These are phyloP conservation scores for Candida orba DNA, from an alignment of 805 yeast species.

Conservation along the genomic window DNA sequence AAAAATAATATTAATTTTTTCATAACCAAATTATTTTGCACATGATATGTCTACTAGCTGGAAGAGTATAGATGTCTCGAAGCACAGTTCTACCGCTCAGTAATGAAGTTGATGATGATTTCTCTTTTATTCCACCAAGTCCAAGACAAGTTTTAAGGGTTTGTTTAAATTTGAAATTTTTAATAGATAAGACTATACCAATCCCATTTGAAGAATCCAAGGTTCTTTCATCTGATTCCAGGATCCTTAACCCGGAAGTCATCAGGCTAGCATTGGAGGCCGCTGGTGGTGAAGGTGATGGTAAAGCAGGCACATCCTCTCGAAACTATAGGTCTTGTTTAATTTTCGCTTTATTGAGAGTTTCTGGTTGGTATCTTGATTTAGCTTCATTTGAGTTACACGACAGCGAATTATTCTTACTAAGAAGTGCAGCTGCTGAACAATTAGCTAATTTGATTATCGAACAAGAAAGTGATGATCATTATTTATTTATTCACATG, in stretches of 20 bases:
- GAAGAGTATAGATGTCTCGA: too few species aligned
- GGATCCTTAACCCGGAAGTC: slow-evolving; percentile 51
- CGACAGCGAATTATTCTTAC: slow-evolving; percentile 54
- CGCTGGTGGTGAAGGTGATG: slow-evolving; percentile 73
- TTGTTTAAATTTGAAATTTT: slow-evolving; percentile 62
- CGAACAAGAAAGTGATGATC: slow-evolving; percentile 47
- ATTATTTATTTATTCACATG: slow-evolving; percentile 64
- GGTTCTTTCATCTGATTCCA: slow-evolving; percentile 49
- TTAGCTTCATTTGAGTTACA: slow-evolving; percentile 53
- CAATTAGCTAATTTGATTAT: slow-evolving; percentile 63
- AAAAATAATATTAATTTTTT: too few species aligned
- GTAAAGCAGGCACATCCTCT: slow-evolving; percentile 44
- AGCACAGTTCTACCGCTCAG: background rate
- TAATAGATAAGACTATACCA: slow-evolving; percentile 69
- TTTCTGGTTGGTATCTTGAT: slow-evolving; percentile 70
- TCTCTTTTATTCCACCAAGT: slow-evolving; percentile 34
- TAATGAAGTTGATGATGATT: background rate
- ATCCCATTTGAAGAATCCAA: slow-evolving; percentile 45
- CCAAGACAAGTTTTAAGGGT: slow-evolving; percentile 64
- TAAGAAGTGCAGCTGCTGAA: slow-evolving; percentile 67
- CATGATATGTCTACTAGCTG: too few species aligned
- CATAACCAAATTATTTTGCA: too few species aligned
- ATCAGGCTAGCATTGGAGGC: slow-evolving; percentile 58
- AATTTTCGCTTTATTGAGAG: slow-evolving; percentile 65
- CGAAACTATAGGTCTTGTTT: slow-evolving; percentile 60